Conservation (phyloP, 257 asterid species). For the Buddleja alternifolia region DNA sequence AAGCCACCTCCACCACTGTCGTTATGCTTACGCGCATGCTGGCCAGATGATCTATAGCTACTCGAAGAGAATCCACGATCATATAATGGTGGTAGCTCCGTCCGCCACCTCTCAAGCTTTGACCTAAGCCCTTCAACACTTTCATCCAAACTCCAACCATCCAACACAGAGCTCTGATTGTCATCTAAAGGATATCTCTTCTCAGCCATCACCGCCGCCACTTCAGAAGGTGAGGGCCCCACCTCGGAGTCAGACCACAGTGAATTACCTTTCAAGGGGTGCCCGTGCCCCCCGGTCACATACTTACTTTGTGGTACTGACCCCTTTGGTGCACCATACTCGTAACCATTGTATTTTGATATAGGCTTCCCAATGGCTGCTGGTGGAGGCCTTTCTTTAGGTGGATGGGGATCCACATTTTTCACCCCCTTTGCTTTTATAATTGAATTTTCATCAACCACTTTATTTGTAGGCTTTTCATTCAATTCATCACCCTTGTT, state of each 20-base stretch:
- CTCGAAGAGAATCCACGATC: conserved; percentile 42
- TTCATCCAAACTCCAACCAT: conserved; percentile 70
- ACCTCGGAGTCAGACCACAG: conserved; percentile 50
- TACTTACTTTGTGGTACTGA: conserved; percentile 21
- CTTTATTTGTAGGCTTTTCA: conserved; percentile 28
- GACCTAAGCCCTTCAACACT: conserved; percentile 67
- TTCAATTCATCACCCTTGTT: conserved; percentile 12
- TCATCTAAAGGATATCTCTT: conserved; percentile 49
- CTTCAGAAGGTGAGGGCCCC: conserved; percentile 76
- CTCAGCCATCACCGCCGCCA: conserved; percentile 59
- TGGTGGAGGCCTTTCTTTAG: conserved; percentile 13
- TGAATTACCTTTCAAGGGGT: conserved; percentile 35
- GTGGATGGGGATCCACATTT: too few species aligned
- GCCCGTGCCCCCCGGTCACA: conserved; percentile 22
- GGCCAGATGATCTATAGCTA: conserved; percentile 33
- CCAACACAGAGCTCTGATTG: conserved; percentile 65
- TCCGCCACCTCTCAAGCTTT: conserved; percentile 75
- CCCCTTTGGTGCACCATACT: conserved; percentile 27
- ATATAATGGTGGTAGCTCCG: too few species aligned
- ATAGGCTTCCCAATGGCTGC: conserved; percentile 7
- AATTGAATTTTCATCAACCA: conserved; percentile 36
- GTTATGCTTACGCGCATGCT: conserved; percentile 10
- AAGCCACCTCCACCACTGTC: conserved; percentile 37
- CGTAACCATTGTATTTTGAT: conserved; percentile 20
- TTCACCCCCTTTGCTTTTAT: neutral